Base-by-base conservation (phyloP, 148 eudicot genomes). In the Diospyros kaki region DNA sequence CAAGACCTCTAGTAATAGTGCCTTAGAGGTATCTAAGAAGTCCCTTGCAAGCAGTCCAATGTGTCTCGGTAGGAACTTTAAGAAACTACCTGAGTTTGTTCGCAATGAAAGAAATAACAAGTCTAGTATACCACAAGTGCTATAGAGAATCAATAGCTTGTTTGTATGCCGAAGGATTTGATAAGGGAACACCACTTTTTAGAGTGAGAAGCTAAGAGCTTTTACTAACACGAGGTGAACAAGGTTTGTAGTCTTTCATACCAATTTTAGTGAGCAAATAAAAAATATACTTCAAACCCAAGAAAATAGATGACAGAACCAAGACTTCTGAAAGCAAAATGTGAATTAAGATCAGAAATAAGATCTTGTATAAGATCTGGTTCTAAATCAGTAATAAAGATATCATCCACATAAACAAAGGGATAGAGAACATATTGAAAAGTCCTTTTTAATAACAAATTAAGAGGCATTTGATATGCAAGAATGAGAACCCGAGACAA, bases 1-100 rank as follows among this genome's bases (percentile, higher is more conserved):
- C 28, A 28, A 28, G 28, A 28, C 28, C 28, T 28, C 28, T 28
- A 28, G 28, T 28, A 28, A 28, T 28, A 28, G 74, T 69, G 58
- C 10, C 38, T 7, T 69, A 69, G 10, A 76, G 40, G 46, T 76
- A 76, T 9, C 46, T 44, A 18, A 68, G 55, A 9, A 76, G 58
- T 1, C 68, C 74, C 51, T 77, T 77, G 17, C 38, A 59, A 17
- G 28, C 68, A 12, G 64, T 53, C 74, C 74, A 77, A 7, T 77
- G 79, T 2, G 64, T 64, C 11, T 71, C 42, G 2, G 66, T 46
- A n/a, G 69, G 80, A 13, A 52, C 11, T 38, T 77, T 75, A 70
- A 77, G 43, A 50, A 45, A 64, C 13, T 77, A 65, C 10, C 64
- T 54, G 2, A 71, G 15, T 6, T 43, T 51, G 39, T 77, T 77